Base-by-base conservation (phyloP, 2,329 filamentous ascomycete species). In the Colletotrichum sp. region DNA sequence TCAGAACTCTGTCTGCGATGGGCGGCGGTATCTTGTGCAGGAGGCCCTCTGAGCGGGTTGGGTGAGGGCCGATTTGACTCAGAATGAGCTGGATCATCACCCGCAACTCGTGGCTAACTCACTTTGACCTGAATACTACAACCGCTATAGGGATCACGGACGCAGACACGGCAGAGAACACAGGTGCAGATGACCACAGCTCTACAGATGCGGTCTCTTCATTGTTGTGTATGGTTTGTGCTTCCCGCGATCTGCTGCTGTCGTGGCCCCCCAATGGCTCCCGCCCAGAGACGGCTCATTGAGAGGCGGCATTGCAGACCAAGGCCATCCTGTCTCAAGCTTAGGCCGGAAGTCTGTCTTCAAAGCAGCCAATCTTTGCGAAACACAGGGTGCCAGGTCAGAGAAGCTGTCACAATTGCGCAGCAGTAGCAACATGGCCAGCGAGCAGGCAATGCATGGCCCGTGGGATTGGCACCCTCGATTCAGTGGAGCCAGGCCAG, bases 331-430 rank as follows among this genome's bases (percentile, higher is more conserved):
- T 60, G 16, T 28, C 28, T 68, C 22, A 55, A 39, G 30, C 30
- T 59, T 60, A 68, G 52, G 32, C 66, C 22, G 25, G 52, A 60
- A 68, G 30, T 67, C 67, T 72, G 22, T 25, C 44, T 72, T 13
- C 22, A 64, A 48, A 52, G 55, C 55, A 36, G 69, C 63, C 64
- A 72, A 75, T 72, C 69, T 71, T 63, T 64, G 73, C 64, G 64
- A 69, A 68, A 65, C 65, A 52, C 44, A 76, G 59, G 61, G 57
- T 22, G 65, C 74, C 64, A 74, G 44, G 74, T 76, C 74, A 75
- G 67, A 27, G 69, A 75, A n/a, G 25, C 32, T 72, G 39, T 30
- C 63, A 72, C 63, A 59, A 28, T 39, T 61, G 61, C 61, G 59
- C 55, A 67, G 73, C 12, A 34, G 32, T 32, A 65, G 66, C 22